These are phyloP conservation scores for Podaxis sp. DNA, from an alignment of 768 basidiomycete species.

Conservation along the genomic window DNA sequence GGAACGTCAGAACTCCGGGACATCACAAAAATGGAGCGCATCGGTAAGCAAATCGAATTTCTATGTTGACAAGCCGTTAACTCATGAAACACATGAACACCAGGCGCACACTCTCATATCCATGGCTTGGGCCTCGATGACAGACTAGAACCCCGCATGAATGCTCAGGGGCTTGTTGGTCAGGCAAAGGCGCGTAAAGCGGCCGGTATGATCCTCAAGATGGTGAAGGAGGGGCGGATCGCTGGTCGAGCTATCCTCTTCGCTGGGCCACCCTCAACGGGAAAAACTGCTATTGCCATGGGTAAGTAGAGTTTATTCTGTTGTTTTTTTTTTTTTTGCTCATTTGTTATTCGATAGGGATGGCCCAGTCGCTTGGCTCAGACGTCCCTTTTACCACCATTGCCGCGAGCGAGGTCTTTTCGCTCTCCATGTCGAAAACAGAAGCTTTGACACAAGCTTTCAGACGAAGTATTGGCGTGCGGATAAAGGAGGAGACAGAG, in stretches of 20 bases:
- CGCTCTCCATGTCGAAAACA: constrained; percentile 97
- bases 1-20: constrained; percentile 80
- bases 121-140: constrained; percentile 94
- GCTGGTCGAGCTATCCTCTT: constrained; percentile 96
- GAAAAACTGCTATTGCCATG: constrained; percentile 97
- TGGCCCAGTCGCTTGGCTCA: constrained; percentile 92
- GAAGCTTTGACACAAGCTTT: constrained; percentile 97
- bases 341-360: constrained; percentile 50
- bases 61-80: neutral
- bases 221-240: constrained; percentile 96
- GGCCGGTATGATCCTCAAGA: constrained; percentile 95
- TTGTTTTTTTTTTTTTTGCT: constrained; percentile 25
- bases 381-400: constrained; percentile 99
- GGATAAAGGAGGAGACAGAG: constrained; percentile 97
- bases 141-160: constrained; percentile 83
- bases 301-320: constrained; percentile 46
- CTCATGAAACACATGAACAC: constrained; percentile 10
- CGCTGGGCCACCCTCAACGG: constrained; percentile 95
- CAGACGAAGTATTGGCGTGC: constrained; percentile 92
- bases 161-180: constrained; percentile 95
- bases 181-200: constrained; percentile 96
- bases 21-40: constrained; percentile 92
- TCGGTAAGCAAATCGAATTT: constrained; percentile 47
- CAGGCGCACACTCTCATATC: constrained; percentile 93
- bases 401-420: constrained; percentile 97